Conservation (phyloP, 768 basidiomycete genomes). For the Cantharellus anzutake region DNA sequence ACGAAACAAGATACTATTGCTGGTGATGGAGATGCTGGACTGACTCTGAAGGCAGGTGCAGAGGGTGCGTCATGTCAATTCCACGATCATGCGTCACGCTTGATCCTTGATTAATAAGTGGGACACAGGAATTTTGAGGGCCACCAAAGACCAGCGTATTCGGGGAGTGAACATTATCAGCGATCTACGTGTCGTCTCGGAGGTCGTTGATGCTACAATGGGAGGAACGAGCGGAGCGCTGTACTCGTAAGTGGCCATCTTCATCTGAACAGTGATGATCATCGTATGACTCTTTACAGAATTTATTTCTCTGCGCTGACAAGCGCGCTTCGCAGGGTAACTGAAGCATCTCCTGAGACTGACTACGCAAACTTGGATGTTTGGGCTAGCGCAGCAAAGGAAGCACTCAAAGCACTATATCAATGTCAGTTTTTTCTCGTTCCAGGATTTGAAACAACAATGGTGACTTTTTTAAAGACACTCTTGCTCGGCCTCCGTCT, state of each 20-base stretch:
- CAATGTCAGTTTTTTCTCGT: constrained; percentile 20
- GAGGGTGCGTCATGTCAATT: constrained; percentile 26
- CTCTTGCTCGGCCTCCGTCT: constrained; percentile 72
- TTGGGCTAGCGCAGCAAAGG: constrained; percentile 41
- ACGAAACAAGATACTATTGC: constrained; percentile 81
- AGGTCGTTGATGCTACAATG: constrained; percentile 68
- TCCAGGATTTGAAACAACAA: not conserved
- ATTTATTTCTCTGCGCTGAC: constrained; percentile 85
- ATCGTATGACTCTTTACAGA: constrained; percentile 20
- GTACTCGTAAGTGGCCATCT: constrained; percentile 47
- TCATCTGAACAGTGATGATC: not conserved
- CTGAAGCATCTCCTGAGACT: constrained; percentile 13
- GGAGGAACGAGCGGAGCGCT: constrained; percentile 82
- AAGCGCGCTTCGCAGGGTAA: constrained; percentile 34
- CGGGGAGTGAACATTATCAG: constrained; percentile 43
- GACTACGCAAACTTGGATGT: constrained; percentile 26
- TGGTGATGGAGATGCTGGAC: constrained; percentile 71
- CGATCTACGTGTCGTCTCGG: constrained; percentile 47
- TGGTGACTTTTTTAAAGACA: constrained; percentile 22
- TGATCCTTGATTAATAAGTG: constrained; percentile 5
- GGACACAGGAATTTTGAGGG: constrained; percentile 35
- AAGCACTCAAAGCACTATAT: constrained; percentile 44
- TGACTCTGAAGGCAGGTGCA: constrained; percentile 57
- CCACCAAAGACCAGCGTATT: constrained; percentile 35
- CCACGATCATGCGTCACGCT: not conserved